These are phyloP conservation scores for Fusarium drepaniforme DNA, from an alignment of 2,329 filamentous ascomycete genomes.

Conservation along the genomic window DNA sequence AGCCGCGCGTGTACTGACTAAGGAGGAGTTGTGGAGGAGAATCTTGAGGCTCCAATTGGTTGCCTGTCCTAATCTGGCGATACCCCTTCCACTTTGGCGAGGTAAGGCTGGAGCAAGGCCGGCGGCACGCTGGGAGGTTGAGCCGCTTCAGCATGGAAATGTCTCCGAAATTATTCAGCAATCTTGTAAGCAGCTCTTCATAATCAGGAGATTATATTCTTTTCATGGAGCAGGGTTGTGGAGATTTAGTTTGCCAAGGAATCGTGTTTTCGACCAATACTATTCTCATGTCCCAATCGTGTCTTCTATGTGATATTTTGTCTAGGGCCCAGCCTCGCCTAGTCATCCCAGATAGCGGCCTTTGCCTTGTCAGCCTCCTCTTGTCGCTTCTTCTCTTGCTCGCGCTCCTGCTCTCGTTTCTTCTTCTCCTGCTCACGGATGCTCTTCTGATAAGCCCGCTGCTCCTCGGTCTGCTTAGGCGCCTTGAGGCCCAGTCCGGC, in stretches of 20 bases:
- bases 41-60: not conserved
- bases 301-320: not conserved
- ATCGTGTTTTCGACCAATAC: not conserved
- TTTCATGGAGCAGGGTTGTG: not conserved
- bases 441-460: constrained; percentile 86
- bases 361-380: constrained; percentile 81
- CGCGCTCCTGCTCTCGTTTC: constrained; percentile 78
- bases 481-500: constrained; percentile 85
- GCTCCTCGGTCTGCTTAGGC: constrained; percentile 87
- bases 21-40: not conserved
- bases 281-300: not conserved
- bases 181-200: not conserved
- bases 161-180: constrained; percentile 2
- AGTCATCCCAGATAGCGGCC: constrained; percentile 88
- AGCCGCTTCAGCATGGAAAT: not conserved
- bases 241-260: not conserved
- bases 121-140: constrained; percentile 1
- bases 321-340: not conserved
- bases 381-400: constrained; percentile 69
- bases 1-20: not conserved
- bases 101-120: not conserved
- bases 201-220: not conserved
- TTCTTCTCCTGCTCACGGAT: constrained; percentile 88
- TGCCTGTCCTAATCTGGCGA: not conserved
- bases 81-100: not conserved